Evolutionary conservation across 192 early-diverging fungal genomes (phyloP), one percentile per base, ranked within the genome.

Genomic region (Mortierella hygrophila): DNA sequence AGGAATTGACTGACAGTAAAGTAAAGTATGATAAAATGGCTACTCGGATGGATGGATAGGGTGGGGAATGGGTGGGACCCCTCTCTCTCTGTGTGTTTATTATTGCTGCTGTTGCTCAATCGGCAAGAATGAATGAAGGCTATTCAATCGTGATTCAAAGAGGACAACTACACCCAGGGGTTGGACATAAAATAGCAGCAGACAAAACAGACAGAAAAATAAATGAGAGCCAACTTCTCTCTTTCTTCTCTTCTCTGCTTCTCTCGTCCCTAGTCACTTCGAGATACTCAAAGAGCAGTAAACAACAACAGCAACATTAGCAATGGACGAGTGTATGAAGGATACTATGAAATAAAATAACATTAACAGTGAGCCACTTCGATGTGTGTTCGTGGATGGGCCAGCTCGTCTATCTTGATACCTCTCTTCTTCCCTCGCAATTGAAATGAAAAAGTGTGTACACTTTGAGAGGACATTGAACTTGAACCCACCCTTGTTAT

Each of bases 241-340:
- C 26, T 65, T 29, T 29, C 10, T 32, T 2, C 11, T 11, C 10
- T 8, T 23, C 55, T 13, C 32, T 65, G 2, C 60, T 11, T 57
- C 55, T 23, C n/a, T 26, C 49, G 18, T 21, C 18, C 49, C 49
- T 18, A 20, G 60, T 11, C 13, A 65, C 60, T 65, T 32, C 26
- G 60, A 65, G 23, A 65, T 65, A 65, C 60, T 65, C 60, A 65
- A 29, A 32, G 60, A 65, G 60, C 60, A 65, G 29, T 65, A 65
- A 65, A 65, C 18, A 46, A 46, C 44, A 40, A 40, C 38, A 65
- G 32, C 49, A 52, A 52, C 60, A 65, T 32, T 15, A 13, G 29
- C 29, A 32, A 32, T 65, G n/a, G 60, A 32, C 60, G 60, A 32
- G 11, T 65, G 11, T 65, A 60, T 60, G 21, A 60, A 10, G 9